Evolutionary conservation across 805 yeast genomes (phyloP), one percentile per base, ranked within the genome.

Genomic region (Suhomyces canberraensis): DNA sequence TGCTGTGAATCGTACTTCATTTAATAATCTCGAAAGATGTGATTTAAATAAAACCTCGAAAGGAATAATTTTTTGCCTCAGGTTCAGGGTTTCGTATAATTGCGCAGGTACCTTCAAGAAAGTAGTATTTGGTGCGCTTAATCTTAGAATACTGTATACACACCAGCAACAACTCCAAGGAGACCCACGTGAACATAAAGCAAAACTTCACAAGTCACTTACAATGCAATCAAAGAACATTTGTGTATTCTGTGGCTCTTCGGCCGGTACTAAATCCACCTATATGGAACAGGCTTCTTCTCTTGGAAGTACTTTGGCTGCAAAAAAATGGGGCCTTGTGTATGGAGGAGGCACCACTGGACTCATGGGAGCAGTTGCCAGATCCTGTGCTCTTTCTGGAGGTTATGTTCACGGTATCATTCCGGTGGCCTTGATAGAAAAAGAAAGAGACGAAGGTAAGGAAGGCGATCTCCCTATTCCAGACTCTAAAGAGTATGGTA

Each of bases 271-370:
- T 26, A 69, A 72, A 34, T 64, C 70, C 6, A 46, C 48, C 3
- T 84, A 60, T 51, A 62, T 79, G 11, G 63, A 61, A 2, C 65
- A 65, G 19, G 90, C 95, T 1, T 46, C 64, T 14, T 55, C 69
- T 16, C 62, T 86, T 28, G 95, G 95, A 19, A 47, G 61, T 33
- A 49, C 69, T 19, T 57, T 86, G 41, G 84, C 86, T 16, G 47
- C 58, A 16, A 64, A 68, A 35, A 68, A 73, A 37, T 84, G 86
- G 80, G 86, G 86, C 3, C 63, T 86, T 25, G 91, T 86, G 7
- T 87, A 87, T 51, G 95, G 95, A 31, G 95, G 95, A 25, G 95
- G 95, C 16, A 80, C 90, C 25, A 82, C 88, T 2, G 90, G 91
- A 4, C 56, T 84, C 35, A 84, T 84, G 89, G 93, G 91, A 8